These are phyloP conservation scores for Sclerotinia sclerotiorum DNA, from an alignment of 2,329 filamentous ascomycete genomes.

Conservation along the genomic window DNA sequence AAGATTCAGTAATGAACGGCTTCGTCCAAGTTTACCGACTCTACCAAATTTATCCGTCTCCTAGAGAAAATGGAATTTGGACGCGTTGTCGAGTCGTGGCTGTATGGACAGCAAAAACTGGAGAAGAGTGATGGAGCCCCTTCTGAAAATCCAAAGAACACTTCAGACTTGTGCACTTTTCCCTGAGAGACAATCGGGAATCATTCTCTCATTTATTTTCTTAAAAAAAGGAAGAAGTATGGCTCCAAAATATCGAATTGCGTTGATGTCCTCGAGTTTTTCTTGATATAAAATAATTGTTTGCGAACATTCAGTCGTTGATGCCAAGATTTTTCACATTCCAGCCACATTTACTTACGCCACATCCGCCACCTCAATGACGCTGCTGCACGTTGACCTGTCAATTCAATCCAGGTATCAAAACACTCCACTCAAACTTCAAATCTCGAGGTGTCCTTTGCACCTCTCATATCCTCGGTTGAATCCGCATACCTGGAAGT, in stretches of 20 bases:
- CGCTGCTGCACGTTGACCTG: neutral
- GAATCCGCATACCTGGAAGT: neutral
- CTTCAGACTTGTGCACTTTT: neutral
- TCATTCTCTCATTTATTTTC: neutral
- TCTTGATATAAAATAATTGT: neutral
- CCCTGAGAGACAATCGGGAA: neutral
- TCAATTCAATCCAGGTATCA: conserved; percentile 1
- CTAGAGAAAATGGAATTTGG: neutral
- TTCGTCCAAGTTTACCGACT: neutral
- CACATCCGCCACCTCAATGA: neutral
- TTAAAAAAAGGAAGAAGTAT: neutral
- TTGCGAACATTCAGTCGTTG: neutral
- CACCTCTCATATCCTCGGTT: conserved; percentile 1
- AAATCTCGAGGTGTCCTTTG: conserved; percentile 20
- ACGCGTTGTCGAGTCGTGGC: neutral
- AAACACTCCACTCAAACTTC: conserved; percentile 6
- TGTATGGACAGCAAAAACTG: neutral
- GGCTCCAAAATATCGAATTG: neutral
- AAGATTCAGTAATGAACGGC: neutral
- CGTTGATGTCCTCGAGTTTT: no score
- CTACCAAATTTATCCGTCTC: no score
- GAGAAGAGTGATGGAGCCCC: neutral
- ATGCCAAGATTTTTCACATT: conserved; percentile 1
- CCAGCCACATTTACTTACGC: conserved; percentile 4
- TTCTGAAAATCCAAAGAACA: neutral